Percentiles rank a stretch among this genome's conserved stretches.
These are phyloP conservation scores for Prinsepia uniflora DNA, from an alignment of 306 rosid genomes.

Conservation along the genomic window DNA sequence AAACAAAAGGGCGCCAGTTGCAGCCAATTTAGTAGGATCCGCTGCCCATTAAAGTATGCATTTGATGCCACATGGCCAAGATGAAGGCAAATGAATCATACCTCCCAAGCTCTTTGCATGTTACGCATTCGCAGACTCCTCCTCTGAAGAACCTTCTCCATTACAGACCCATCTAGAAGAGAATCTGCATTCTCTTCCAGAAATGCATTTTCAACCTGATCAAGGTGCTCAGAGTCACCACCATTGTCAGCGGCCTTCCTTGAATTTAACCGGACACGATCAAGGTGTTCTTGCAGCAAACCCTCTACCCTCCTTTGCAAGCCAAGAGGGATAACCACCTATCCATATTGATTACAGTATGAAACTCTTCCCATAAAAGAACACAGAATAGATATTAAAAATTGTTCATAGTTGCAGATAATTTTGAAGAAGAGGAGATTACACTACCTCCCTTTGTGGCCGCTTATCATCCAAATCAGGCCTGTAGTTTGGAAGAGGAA, in stretches of 20 bases:
- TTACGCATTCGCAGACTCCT: constrained; percentile 90
- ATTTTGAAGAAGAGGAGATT: constrained; percentile 19
- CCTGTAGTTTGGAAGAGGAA: constrained; percentile 95
- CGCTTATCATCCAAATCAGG: constrained; percentile 99
- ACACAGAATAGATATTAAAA: constrained; percentile 5
- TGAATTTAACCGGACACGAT: constrained; percentile 53
- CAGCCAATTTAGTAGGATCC: constrained; percentile 4
- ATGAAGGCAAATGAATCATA: constrained; percentile 21
- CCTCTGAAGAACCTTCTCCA: constrained; percentile 96
- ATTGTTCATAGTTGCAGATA: not conserved
- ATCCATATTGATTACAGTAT: constrained; percentile 18
- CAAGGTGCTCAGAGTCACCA: constrained; percentile 38
- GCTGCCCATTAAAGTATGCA: not conserved
- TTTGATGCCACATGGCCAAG: not conserved
- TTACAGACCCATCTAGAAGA: constrained; percentile 75
- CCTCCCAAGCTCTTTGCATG: constrained; percentile 96
- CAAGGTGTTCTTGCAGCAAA: constrained; percentile 81
- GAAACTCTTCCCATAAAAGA: constrained; percentile 13
- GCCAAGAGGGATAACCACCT: constrained; percentile 84
- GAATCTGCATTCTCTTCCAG: constrained; percentile 51
- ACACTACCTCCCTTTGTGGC: constrained; percentile 90
- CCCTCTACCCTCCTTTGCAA: constrained; percentile 96
- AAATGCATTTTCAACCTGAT: constrained; percentile 42
- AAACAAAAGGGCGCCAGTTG: not conserved
- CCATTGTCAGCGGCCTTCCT: constrained; percentile 35